Evolutionary conservation across 129 eudicot genomes (phyloP), one percentile per base, ranked within the genome.

Genomic region (Arctium lappa): DNA sequence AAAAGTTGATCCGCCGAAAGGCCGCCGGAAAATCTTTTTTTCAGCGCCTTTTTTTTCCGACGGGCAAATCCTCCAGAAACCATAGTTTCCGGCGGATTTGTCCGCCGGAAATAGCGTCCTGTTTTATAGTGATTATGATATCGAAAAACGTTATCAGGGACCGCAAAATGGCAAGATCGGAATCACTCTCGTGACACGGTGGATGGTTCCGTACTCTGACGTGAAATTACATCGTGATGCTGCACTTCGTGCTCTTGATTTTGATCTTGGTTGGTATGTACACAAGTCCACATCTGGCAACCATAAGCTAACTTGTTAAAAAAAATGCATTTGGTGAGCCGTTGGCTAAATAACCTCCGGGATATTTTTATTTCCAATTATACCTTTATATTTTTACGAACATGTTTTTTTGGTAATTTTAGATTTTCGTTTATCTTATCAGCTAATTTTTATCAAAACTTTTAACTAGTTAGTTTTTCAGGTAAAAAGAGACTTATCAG

Each of bases 161-260:
- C 81, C 90, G 32, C 94, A 92, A 77, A 90, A 90, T 74, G 97
- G 97, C 42, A 79, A 81, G 78, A 88, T 92, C 4, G 94, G 94
- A 38, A 83, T 90, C 48, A 82, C 90, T 1, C 86, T 90, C 38
- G 91, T 84, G 42, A 75, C 94, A 22, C 80, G 83, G 1, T 92
- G 93, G 93, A 88, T 86, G 88, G 84, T 85, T 16, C 94, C 97
- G 0, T 82, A 75, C 72, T 85, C 91, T 0, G 76, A 87, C 3
- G 80, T 73, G n/a, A 65, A 60, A 39, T 69, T 83, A 69, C 70
- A 92, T 76, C 78, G 65, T 8, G 79, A 74, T 32, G 97, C 97
- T 16, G 86, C 94, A n/a, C 15, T 72, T 53, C 85, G 94, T 38
- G 87, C 88, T 62, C 88, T 86, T 8, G 92, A 89, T 86, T 91